Evolutionary conservation across 2,329 filamentous ascomycete species (phyloP).

Genomic region (Fusarium napiforme): DNA sequence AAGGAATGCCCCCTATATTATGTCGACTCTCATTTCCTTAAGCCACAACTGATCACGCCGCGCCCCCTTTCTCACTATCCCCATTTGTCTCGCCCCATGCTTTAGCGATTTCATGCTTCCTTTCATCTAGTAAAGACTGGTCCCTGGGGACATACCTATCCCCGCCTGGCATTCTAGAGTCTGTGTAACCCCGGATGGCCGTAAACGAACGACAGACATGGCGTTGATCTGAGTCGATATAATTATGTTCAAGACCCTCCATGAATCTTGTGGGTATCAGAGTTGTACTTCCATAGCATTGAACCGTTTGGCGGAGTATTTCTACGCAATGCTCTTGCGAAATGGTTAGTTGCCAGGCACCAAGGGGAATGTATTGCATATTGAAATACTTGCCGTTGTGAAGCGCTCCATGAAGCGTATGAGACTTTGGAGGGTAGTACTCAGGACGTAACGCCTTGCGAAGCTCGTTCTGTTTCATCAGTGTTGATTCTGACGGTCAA

Average conservation of each 20-base stretch:
- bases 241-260: not conserved
- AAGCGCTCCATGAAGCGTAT: not conserved
- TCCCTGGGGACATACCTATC: fast-evolving
- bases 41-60: not conserved
- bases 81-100: not conserved
- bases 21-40: not conserved
- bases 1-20: not conserved
- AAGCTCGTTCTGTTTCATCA: not conserved
- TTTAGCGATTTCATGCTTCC: not conserved
- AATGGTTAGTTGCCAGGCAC: too few species aligned
- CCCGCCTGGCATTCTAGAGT: not conserved
- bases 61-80: not conserved
- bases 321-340: too few species aligned
- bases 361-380: too few species aligned
- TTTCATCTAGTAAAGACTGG: not conserved
- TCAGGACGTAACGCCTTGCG: not conserved
- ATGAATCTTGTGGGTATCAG: not conserved
- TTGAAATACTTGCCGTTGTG: not conserved
- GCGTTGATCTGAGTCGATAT: not conserved
- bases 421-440: not conserved
- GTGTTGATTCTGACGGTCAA: fast-evolving
- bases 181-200: not conserved
- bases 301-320: not conserved
- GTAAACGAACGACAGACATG: not conserved
- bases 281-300: not conserved